Evolutionary conservation across 116 monocot species (phyloP).

Genomic region (Iris pallida): DNA sequence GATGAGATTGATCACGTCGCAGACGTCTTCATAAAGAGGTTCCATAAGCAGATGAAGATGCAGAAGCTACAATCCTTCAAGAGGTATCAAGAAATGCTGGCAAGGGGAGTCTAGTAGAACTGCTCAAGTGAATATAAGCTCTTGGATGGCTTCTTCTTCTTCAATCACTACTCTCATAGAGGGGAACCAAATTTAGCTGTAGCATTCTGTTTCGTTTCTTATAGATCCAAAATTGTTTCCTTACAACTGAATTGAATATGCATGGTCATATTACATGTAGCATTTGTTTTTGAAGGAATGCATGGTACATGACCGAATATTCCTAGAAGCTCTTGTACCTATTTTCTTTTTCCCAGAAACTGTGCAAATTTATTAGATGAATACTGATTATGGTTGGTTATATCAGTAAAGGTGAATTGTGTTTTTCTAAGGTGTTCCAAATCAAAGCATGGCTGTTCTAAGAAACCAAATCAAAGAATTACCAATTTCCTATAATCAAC

Average conservation of each 20-base stretch:
- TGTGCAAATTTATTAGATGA: neutral
- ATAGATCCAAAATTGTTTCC: neutral
- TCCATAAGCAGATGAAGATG: constrained; percentile 72
- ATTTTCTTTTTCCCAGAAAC: too few relatives aligned
- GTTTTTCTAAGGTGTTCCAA: too few relatives aligned
- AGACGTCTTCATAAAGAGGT: constrained; percentile 76
- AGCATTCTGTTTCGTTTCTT: neutral
- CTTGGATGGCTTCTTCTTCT: too few relatives aligned
- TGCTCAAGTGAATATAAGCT: neutral
- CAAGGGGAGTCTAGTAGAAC: constrained; percentile 22
- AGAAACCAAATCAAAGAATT: too few relatives aligned
- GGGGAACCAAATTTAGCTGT: neutral
- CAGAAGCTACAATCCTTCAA: constrained; percentile 79
- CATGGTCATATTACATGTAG: neutral
- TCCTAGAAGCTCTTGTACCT: neutral
- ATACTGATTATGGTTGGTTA: too few relatives aligned
- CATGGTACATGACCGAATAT: neutral
- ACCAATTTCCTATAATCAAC: too few relatives aligned
- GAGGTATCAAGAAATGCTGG: constrained; percentile 56
- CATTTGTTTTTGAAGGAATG: neutral
- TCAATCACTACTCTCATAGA: too few relatives aligned
- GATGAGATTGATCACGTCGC: constrained; percentile 80
- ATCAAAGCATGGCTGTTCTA: too few relatives aligned
- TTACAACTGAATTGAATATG: too few relatives aligned
- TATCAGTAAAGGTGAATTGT: too few relatives aligned